Conservation (phyloP, 2,329 filamentous ascomycete species). For the Lecanicillium sp. region DNA sequence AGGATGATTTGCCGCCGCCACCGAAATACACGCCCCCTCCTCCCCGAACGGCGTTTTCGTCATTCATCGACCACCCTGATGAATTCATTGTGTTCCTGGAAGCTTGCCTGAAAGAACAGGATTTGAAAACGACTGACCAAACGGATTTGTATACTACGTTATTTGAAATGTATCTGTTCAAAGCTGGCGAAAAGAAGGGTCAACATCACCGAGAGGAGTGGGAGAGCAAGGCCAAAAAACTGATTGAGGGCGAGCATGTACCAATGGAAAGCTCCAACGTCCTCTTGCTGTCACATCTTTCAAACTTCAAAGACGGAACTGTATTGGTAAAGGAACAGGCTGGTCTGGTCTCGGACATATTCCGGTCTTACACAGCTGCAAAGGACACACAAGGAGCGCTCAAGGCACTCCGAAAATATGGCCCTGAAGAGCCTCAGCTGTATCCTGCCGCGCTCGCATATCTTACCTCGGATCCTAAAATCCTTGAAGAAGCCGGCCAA, state of each 20-base stretch:
- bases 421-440: conserved; percentile 79
- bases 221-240: conserved; percentile 82
- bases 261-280: conserved; percentile 94
- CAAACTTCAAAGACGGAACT: conserved; percentile 82
- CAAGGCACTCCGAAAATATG: conserved; percentile 84
- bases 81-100: conserved; percentile 92
- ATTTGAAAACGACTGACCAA: conserved; percentile 65
- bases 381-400: conserved; percentile 89
- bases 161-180: conserved; percentile 97
- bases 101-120: conserved; percentile 67
- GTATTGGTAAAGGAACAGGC: conserved; percentile 91
- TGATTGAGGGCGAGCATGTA: conserved; percentile 73
- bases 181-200: conserved; percentile 67
- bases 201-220: conserved; percentile 62
- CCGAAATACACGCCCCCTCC: conserved; percentile 69
- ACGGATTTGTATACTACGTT: conserved; percentile 87
- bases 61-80: conserved; percentile 87
- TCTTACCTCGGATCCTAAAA: conserved; percentile 74
- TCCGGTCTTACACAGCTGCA: conserved; percentile 87
- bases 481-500: conserved; percentile 75
- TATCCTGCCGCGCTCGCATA: conserved; percentile 91
- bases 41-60: conserved; percentile 85
- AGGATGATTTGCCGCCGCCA: conserved; percentile 34
- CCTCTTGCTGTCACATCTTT: conserved; percentile 82
- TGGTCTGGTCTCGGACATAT: conserved; percentile 87